Evolutionary conservation across 1,139 yeast species (phyloP).

Genomic region (Sugiyamaella pinicola): DNA sequence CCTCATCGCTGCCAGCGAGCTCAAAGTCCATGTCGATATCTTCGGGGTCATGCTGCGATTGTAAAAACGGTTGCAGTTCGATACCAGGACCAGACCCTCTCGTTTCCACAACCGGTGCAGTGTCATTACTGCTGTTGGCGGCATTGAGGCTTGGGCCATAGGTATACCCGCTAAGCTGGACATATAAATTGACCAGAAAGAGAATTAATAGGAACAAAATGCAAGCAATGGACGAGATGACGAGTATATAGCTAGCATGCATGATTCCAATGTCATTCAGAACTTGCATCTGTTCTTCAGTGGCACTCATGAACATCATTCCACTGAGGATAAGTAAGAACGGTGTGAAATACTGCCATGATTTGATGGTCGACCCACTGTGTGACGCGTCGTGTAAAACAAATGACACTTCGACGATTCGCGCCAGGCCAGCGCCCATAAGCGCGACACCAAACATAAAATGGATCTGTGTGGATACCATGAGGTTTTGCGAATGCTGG

Average conservation of each 20-base stretch:
- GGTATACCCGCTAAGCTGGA: slow-evolving; percentile 46
- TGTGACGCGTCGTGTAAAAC: slow-evolving; percentile 55
- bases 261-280: slow-evolving; percentile 78
- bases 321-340: slow-evolving; percentile 79
- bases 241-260: slow-evolving; percentile 78
- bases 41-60: slow-evolving; percentile 18
- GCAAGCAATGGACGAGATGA: slow-evolving; percentile 74
- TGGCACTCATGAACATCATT: slow-evolving; percentile 84
- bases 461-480: slow-evolving; percentile 82
- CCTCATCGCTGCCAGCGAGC: slow-evolving; percentile 10
- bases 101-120: not conserved
- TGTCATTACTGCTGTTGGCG: too few relatives aligned
- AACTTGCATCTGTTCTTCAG: slow-evolving; percentile 77
- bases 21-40: slow-evolving; percentile 20
- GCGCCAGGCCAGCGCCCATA: slow-evolving; percentile 71
- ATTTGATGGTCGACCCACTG: slow-evolving; percentile 50
- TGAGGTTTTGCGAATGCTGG: slow-evolving; percentile 75
- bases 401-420: slow-evolving; percentile 78
- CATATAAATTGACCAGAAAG: slow-evolving; percentile 57
- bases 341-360: slow-evolving; percentile 86
- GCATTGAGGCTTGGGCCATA: not conserved
- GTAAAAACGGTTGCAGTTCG: slow-evolving; percentile 29
- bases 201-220: slow-evolving; percentile 68
- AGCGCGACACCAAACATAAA: slow-evolving; percentile 79
- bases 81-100: slow-evolving; percentile 20